Percentiles rank a stretch among this genome's conserved stretches.
Conservation (phyloP, 1,284 basidiomycete genomes). For the Cutaneotrichosporon sp. region DNA sequence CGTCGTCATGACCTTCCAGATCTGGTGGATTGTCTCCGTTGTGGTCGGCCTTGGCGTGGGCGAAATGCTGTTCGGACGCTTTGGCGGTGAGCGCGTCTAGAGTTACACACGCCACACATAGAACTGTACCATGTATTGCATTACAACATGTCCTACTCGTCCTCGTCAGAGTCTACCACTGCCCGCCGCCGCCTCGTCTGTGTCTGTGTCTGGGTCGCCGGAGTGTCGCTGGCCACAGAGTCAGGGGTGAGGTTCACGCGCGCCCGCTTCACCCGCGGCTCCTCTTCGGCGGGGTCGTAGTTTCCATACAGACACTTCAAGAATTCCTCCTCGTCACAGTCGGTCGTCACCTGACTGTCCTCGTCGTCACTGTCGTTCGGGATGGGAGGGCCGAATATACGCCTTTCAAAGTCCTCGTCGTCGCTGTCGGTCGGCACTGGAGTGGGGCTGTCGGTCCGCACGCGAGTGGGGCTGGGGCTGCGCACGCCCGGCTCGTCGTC, state of each 20-base stretch:
- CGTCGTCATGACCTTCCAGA: conserved; percentile 51
- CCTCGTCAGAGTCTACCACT: conserved; percentile 6
- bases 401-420: too few relatives aligned
- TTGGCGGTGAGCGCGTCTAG: conserved; percentile 16
- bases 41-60: conserved; percentile 44
- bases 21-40: conserved; percentile 48
- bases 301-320: too few relatives aligned
- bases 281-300: too few relatives aligned
- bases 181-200: not conserved
- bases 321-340: too few relatives aligned
- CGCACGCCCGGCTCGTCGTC: conserved; percentile 2
- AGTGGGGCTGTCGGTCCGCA: too few relatives aligned
- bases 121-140: conserved; percentile 10
- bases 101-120: too few relatives aligned
- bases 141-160: conserved; percentile 19
- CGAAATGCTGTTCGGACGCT: conserved; percentile 48
- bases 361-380: too few relatives aligned
- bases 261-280: not conserved
- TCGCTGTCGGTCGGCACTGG: conserved; percentile 1
- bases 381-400: too few relatives aligned
- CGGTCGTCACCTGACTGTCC: too few relatives aligned
- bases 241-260: not conserved
- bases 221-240: not conserved
- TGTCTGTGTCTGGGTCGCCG: not conserved
- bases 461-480: not conserved